A percentile compares a stretch with the other conserved stretches of the same genome.
These are phyloP conservation scores for Fusarium acutatum DNA, from an alignment of 2,329 filamentous ascomycete genomes.

Conservation along the genomic window DNA sequence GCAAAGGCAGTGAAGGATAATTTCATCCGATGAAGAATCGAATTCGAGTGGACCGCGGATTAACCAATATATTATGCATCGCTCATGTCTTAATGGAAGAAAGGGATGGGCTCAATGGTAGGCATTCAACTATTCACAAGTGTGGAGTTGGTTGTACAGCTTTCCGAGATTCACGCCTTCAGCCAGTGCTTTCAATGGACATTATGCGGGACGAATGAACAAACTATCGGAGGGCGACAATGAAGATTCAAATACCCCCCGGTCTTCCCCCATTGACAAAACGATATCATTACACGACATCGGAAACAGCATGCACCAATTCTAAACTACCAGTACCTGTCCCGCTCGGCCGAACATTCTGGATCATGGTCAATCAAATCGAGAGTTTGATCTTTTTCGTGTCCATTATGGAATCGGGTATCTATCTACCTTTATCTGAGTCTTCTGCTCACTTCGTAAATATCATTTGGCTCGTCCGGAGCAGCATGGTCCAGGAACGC, in stretches of 20 bases:
- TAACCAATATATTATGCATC: neutral
- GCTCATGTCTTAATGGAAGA: neutral
- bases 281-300: neutral
- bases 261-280: neutral
- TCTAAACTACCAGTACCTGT: neutral
- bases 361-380: neutral
- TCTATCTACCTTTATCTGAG: slow-evolving; percentile 26
- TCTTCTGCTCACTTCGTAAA: slow-evolving; percentile 9
- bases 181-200: neutral
- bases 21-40: neutral
- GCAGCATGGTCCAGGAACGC: slow-evolving; percentile 19
- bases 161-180: neutral
- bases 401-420: slow-evolving; percentile 24
- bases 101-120: neutral
- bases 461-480: slow-evolving; percentile 3
- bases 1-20: neutral
- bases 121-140: neutral
- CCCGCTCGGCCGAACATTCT: neutral
- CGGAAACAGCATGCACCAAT: neutral
- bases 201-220: neutral
- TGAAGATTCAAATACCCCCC: neutral
- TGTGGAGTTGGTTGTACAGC: neutral
- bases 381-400: neutral
- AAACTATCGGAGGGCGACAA: neutral
- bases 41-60: neutral